These are phyloP conservation scores for Hibiscus tridactylites DNA, from an alignment of 345 rosid species.

Conservation along the genomic window DNA sequence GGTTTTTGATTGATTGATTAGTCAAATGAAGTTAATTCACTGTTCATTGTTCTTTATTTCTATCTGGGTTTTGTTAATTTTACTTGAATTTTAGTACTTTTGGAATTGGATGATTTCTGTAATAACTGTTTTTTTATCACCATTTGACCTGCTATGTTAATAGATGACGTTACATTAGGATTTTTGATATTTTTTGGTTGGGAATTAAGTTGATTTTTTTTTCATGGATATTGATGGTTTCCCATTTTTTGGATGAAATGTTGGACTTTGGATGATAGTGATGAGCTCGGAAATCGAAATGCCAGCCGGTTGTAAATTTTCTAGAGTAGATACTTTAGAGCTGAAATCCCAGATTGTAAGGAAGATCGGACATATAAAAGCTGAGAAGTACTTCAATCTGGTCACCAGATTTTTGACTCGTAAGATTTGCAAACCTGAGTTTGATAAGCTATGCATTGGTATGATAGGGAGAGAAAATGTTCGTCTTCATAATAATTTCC, in stretches of 20 bases:
- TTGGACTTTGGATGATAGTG: neutral
- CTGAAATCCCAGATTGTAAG: conserved; percentile 39
- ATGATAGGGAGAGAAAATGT: conserved; percentile 51
- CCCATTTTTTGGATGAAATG: neutral
- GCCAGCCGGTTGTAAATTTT: conserved; percentile 36
- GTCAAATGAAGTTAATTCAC: conserved; percentile 21
- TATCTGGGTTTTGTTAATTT: conserved; percentile 23
- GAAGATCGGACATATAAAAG: conserved; percentile 53
- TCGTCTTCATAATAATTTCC: conserved; percentile 48
- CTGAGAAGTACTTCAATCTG: conserved; percentile 46
- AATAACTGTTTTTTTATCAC: conserved; percentile 8
- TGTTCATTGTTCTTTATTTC: conserved; percentile 4
- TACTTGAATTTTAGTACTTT: conserved; percentile 11
- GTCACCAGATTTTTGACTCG: conserved; percentile 38
- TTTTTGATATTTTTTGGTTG: neutral
- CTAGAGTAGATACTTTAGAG: conserved; percentile 46
- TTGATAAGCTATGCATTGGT: conserved; percentile 39
- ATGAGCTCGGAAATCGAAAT: conserved; percentile 17
- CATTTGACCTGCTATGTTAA: conserved; percentile 22
- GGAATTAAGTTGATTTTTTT: neutral
- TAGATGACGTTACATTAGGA: conserved; percentile 13
- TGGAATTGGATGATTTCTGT: neutral
- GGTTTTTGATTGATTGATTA: conserved; percentile 1
- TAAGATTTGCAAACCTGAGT: conserved; percentile 48
- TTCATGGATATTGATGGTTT: neutral